Conservation (phyloP, 2,329 filamentous ascomycete species). For the Basipetospora chlamydospora region DNA sequence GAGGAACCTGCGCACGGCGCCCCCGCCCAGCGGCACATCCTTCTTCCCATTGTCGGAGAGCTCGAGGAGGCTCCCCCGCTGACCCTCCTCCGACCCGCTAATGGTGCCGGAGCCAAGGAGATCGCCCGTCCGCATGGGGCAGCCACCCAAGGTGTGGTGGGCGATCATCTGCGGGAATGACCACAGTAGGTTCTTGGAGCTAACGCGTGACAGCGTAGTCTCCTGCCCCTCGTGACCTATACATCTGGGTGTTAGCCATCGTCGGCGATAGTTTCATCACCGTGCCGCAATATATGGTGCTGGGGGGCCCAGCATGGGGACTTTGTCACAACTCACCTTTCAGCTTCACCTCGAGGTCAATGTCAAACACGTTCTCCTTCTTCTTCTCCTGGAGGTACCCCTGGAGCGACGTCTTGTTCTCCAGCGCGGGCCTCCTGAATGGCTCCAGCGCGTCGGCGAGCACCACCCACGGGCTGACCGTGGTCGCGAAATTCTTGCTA, state of each 20-base stretch:
- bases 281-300: no score
- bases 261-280: no score
- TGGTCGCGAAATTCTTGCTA: slow-evolving; percentile 40
- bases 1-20: slow-evolving; percentile 26
- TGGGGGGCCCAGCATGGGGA: not conserved
- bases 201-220: slow-evolving; percentile 5
- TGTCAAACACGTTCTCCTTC: slow-evolving; percentile 6
- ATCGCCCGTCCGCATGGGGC: slow-evolving; percentile 54
- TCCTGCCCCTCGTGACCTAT: not conserved
- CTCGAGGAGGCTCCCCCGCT: slow-evolving; percentile 30
- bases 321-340: not conserved
- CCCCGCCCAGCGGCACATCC: slow-evolving; percentile 22
- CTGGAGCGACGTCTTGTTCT: slow-evolving; percentile 4
- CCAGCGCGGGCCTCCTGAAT: slow-evolving; percentile 6
- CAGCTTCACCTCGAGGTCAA: slow-evolving; percentile 2
- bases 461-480: slow-evolving; percentile 42
- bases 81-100: slow-evolving; percentile 22
- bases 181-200: slow-evolving; percentile 38
- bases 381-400: slow-evolving; percentile 1
- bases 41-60: slow-evolving; percentile 29
- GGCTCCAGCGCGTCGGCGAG: slow-evolving; percentile 33
- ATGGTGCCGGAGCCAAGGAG: slow-evolving; percentile 40
- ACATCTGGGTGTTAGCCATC: no score
- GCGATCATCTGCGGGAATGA: slow-evolving; percentile 68
- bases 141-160: slow-evolving; percentile 60